Percentiles rank a stretch among this genome's conserved stretches.
Conservation (phyloP, 2,329 filamentous ascomycete genomes). For the Botrytis tulipae region DNA sequence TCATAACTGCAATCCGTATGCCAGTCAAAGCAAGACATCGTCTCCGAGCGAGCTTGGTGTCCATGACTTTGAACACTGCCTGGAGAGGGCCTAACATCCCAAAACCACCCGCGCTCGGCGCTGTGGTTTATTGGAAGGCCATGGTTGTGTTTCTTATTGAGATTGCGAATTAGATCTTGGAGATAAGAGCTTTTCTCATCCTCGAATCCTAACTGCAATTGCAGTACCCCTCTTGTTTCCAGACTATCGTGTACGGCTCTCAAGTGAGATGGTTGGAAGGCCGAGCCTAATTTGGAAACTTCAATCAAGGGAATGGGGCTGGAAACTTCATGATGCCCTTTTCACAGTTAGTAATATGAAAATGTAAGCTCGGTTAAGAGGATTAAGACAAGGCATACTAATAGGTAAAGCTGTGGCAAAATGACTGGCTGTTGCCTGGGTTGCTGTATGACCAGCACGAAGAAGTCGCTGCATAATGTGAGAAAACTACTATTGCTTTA, state of each 20-base stretch:
- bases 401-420: not conserved
- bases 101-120: conserved; percentile 33
- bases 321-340: not conserved
- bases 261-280: conserved; percentile 3
- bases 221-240: conserved; percentile 27
- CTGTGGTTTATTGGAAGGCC: conserved; percentile 33
- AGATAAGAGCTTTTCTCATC: conserved; percentile 31
- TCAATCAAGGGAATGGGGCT: not conserved
- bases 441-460: not conserved
- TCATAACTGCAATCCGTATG: conserved; percentile 38
- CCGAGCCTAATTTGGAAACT: not conserved
- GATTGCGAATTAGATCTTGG: conserved; percentile 25
- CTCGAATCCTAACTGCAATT: conserved; percentile 27
- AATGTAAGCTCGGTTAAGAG: not conserved
- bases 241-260: conserved; percentile 24
- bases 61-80: conserved; percentile 32
- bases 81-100: conserved; percentile 35
- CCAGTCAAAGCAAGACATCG: conserved; percentile 37
- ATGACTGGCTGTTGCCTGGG: not conserved
- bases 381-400: not conserved
- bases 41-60: conserved; percentile 6
- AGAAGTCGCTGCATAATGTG: not conserved
- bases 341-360: not conserved
- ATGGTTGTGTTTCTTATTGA: conserved; percentile 22
- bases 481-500: not conserved